phyloP scores from a whole-genome alignment of 2,329 filamentous ascomycete species.

The Colletotrichum melonis region DNA sequence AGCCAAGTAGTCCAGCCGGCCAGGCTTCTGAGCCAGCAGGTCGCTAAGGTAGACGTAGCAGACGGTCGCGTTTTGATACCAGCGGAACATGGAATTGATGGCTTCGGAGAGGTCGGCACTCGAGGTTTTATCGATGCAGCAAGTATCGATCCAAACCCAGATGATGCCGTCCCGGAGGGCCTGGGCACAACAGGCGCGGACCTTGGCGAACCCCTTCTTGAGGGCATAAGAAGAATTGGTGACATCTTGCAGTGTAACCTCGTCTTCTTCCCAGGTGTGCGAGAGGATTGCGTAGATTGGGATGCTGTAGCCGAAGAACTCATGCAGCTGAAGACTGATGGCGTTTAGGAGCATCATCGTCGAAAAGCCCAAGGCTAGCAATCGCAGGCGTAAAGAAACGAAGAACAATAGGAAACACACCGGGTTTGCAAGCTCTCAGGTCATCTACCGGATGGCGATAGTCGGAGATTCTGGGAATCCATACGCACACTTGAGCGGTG shows the following conservation, averaged over 20 bases:
- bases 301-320: constrained; percentile 38
- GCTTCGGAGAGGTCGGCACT: constrained; percentile 42
- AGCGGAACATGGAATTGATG: constrained; percentile 43
- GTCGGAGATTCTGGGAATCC: background rate
- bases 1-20: background rate
- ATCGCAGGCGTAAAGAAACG: background rate
- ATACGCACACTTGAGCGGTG: background rate
- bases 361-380: background rate
- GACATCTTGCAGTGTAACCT: constrained; percentile 39
- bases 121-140: constrained; percentile 45
- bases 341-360: constrained; percentile 43
- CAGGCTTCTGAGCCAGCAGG: constrained; percentile 4
- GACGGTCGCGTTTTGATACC: constrained; percentile 41
- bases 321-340: constrained; percentile 34
- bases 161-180: constrained; percentile 37
- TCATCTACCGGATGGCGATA: no score
- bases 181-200: constrained; percentile 37
- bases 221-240: background rate
- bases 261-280: constrained; percentile 45
- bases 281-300: constrained; percentile 46
- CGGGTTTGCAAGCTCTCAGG: no score
- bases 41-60: constrained; percentile 41
- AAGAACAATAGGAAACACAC: no score
- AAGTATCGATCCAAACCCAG: constrained; percentile 45
- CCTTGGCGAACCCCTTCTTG: constrained; percentile 38